These are phyloP conservation scores for Dothidotthia symphoricarpi DNA, from an alignment of 2,329 filamentous ascomycete genomes.

Conservation along the genomic window DNA sequence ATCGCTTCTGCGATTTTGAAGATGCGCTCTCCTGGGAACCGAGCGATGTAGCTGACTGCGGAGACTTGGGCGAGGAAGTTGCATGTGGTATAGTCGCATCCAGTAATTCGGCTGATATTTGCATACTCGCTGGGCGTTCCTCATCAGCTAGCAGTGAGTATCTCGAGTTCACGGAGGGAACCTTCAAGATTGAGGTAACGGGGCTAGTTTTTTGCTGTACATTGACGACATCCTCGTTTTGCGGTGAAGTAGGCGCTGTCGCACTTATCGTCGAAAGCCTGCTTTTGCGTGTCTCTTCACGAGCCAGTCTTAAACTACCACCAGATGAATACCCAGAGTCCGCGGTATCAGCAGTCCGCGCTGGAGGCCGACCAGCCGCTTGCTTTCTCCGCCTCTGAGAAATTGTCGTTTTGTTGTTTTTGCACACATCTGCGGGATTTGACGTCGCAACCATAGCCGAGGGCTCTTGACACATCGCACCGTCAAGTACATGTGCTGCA, in stretches of 20 bases:
- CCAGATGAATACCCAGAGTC: conserved; percentile 45
- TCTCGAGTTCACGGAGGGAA: no score
- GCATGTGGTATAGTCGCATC: conserved; percentile 1
- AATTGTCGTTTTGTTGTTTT: conserved; percentile 1
- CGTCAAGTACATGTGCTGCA: conserved; percentile 31
- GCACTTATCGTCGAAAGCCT: no score
- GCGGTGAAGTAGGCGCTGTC: no score
- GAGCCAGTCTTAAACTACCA: conserved; percentile 22
- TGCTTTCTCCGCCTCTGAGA: conserved; percentile 7
- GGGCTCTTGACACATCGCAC: conserved; percentile 18
- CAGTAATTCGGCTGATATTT: no score
- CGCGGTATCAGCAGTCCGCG: conserved; percentile 37
- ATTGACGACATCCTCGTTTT: no score
- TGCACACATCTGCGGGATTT: conserved; percentile 8
- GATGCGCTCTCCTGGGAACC: conserved; percentile 20
- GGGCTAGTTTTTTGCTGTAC: no score
- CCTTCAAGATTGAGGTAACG: no score
- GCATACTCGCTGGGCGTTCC: no score
- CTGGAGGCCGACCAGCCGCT: conserved; percentile 19
- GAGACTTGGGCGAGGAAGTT: conserved; percentile 19
- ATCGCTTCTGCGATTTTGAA: conserved; percentile 21
- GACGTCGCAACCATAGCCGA: conserved; percentile 6
- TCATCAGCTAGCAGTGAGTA: no score
- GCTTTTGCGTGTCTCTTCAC: neutral
- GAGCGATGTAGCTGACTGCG: conserved; percentile 21